Conservation (phyloP, 2,329 filamentous ascomycete species). For the Escovopsis sp. region DNA sequence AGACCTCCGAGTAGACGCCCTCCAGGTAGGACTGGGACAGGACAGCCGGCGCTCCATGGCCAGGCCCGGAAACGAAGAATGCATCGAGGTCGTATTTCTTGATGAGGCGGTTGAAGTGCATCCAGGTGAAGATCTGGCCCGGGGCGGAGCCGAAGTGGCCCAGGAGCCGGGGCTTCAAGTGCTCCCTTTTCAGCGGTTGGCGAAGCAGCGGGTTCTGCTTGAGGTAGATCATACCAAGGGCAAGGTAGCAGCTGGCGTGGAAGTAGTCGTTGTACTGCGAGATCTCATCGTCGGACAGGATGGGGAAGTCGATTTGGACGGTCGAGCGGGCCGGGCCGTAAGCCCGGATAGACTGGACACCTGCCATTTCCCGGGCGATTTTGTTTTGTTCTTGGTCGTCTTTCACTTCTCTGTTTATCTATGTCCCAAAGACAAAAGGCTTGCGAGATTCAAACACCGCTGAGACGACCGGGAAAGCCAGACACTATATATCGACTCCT, state of each 20-base stretch:
- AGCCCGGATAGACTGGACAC: constrained; percentile 43
- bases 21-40: constrained; percentile 66
- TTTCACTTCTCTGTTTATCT: no score
- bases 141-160: constrained; percentile 70
- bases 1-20: constrained; percentile 64
- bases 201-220: constrained; percentile 57
- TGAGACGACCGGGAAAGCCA: no score
- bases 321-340: constrained; percentile 54
- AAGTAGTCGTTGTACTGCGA: constrained; percentile 59
- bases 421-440: no score
- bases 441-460: no score
- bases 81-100: constrained; percentile 64
- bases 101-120: constrained; percentile 71
- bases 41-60: constrained; percentile 63
- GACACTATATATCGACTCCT: no score
- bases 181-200: constrained; percentile 52
- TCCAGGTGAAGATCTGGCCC: constrained; percentile 69
- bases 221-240: constrained; percentile 69
- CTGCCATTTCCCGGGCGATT: constrained; percentile 16
- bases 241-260: constrained; percentile 59
- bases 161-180: constrained; percentile 59
- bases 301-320: constrained; percentile 33
- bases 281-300: constrained; percentile 51
- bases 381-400: no score
- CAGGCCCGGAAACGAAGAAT: constrained; percentile 62